These are phyloP conservation scores for Coemansia sp. DNA, from an alignment of 192 early-diverging fungal genomes.

Conservation along the genomic window DNA sequence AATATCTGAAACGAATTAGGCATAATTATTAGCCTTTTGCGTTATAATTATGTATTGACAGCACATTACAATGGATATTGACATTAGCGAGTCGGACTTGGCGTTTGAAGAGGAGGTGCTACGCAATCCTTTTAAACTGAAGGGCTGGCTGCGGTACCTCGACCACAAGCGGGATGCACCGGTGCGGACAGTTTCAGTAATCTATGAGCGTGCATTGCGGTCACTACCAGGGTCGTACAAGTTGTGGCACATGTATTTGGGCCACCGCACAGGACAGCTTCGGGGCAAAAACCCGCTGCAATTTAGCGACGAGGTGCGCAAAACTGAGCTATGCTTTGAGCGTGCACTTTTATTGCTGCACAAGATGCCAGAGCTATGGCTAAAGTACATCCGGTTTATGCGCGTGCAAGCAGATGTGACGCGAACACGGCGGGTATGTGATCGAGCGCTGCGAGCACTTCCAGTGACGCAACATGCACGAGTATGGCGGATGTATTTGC, in stretches of 20 bases:
- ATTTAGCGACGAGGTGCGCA: conserved; percentile 62
- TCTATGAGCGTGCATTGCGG: conserved; percentile 88
- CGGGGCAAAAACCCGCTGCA: conserved; percentile 51
- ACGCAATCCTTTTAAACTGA: conserved; percentile 67
- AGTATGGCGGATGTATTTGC: conserved; percentile 85
- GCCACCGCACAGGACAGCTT: conserved; percentile 53
- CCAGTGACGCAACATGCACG: conserved; percentile 91
- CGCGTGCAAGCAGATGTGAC: conserved; percentile 69
- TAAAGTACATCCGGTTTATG: conserved; percentile 71
- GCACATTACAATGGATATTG: conserved; percentile 13
- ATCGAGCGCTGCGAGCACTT: conserved; percentile 82
- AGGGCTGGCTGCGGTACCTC: conserved; percentile 86
- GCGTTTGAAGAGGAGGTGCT: conserved; percentile 70
- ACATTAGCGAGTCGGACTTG: conserved; percentile 40
- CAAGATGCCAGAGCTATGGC: conserved; percentile 96
- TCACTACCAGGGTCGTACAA: conserved; percentile 93
- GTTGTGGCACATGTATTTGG: conserved; percentile 89
- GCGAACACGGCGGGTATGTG: conserved; percentile 79
- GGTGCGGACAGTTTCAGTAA: conserved; percentile 54
- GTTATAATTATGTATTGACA: too few relatives aligned
- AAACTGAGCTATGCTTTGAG: conserved; percentile 80
- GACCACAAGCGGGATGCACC: conserved; percentile 73
- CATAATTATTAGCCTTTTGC: too few relatives aligned
- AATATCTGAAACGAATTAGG: too few relatives aligned
- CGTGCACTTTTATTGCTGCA: conserved; percentile 85